Base-by-base conservation (phyloP, 345 rosid genomes). In the Salix viminalis region DNA sequence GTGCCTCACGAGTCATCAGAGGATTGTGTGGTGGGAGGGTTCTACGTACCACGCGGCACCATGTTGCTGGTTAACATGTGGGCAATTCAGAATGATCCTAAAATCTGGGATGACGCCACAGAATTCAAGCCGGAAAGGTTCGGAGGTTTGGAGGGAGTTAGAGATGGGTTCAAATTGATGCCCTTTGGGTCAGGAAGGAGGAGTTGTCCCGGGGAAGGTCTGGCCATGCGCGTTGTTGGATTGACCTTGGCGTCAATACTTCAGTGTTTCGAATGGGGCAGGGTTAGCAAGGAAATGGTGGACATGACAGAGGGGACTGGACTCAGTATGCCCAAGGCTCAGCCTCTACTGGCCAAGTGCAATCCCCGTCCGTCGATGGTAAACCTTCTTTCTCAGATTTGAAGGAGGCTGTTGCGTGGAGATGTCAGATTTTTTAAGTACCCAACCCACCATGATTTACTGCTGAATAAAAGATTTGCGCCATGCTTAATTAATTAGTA, bases 151-250 rank as follows among this genome's bases (percentile, higher is more conserved):
- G 76, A 75, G 54, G 86, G 82, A 0, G 75, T 10, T 0, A 74
- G 76, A 50, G 83, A 76, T 24, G 87, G 88, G 66, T 81, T 80
- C 79, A 81, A 11, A 70, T 23, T 77, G 52, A 68, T 85, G 85
- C 87, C 87, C 2, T 88, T 88, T 26, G 87, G 87, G 61, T 41
- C 79, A 14, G 88, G 91, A 11, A 77, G 91, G 70, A 84, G 89
- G 71, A 69, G 83, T 1, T 86, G 89, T 74, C 87, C 87, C 1
- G 89, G 89, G 1, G 83, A 84, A 67, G 79, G 72, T 6, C 68
- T 84, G 80, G 89, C 82, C 13, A 28, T 66, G 58, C 69, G 72
- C 11, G 73, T 79, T 79, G 54, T 79, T 30, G 85, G 80, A 6
- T 73, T 77, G 41, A 41, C 83, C 0, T 48, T 87, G 23, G 85